Conservation (phyloP, 2,329 filamentous ascomycete species). For the Nothophoma quercina region DNA sequence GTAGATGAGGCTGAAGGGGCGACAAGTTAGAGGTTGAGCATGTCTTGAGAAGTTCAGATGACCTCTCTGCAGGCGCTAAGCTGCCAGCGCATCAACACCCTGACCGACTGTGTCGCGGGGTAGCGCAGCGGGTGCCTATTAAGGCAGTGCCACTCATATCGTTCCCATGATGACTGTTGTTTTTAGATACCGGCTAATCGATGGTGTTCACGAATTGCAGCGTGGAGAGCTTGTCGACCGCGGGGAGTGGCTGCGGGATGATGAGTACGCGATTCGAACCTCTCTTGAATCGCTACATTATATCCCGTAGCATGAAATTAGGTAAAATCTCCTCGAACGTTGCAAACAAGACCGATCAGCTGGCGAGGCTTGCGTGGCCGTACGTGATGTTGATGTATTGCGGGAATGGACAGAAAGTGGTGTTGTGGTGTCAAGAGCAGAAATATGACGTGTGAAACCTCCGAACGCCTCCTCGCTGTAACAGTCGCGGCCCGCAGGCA, state of each 20-base stretch:
- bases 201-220: conserved; percentile 27
- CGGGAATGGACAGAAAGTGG: conserved; percentile 1
- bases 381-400: conserved; percentile 20
- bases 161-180: conserved; percentile 32
- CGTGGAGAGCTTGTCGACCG: conserved; percentile 16
- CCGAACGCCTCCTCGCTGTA: conserved; percentile 11
- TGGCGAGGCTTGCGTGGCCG: conserved; percentile 27
- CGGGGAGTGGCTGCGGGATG: conserved; percentile 4
- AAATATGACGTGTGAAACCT: conserved; percentile 13
- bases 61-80: conserved; percentile 46
- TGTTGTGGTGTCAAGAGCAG: conserved; percentile 13
- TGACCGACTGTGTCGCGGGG: conserved; percentile 44
- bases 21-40: conserved; percentile 33
- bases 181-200: conserved; percentile 42
- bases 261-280: neutral
- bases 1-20: conserved; percentile 46
- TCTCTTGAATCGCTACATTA: neutral
- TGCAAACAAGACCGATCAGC: conserved; percentile 21
- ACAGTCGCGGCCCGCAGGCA: conserved; percentile 12
- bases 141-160: conserved; percentile 32
- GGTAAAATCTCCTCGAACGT: neutral
- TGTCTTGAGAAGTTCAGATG: conserved; percentile 42
- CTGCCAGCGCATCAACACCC: conserved; percentile 49
- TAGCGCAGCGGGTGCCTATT: conserved; percentile 47
- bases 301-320: neutral